Conservation (phyloP, 371 early-diverging fungal genomes). For the Funneliformis caledonium region DNA sequence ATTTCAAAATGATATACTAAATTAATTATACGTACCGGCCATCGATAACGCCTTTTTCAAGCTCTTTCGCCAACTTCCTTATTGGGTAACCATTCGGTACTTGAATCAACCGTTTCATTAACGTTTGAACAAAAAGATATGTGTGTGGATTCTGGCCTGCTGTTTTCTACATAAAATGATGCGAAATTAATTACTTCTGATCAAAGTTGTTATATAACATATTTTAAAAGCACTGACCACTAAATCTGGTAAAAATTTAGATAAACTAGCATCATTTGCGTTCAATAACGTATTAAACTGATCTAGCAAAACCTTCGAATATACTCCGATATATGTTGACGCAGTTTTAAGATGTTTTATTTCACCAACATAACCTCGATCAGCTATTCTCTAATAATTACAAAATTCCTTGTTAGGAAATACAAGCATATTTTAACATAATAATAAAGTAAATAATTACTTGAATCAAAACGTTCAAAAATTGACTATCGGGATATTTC, state of each 20-base stretch:
- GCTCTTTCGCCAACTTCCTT: conserved; percentile 23
- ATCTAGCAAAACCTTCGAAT: conserved; percentile 31
- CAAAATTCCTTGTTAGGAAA: neutral
- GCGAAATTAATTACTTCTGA: neutral
- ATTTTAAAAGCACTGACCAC: neutral
- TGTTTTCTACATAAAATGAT: conserved; percentile 12
- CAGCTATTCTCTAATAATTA: conserved; percentile 21
- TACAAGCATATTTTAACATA: neutral
- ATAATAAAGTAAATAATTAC: neutral
- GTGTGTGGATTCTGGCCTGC: conserved; percentile 16
- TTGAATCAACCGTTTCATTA: conserved; percentile 15
- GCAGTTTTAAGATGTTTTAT: conserved; percentile 29
- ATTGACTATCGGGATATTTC: conserved; percentile 29
- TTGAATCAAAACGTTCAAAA: conserved; percentile 29
- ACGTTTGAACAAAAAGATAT: conserved; percentile 31
- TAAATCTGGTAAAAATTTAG: conserved; percentile 20
- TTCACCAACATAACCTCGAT: conserved; percentile 11
- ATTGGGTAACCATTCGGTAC: conserved; percentile 23
- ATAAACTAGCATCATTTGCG: conserved; percentile 8
- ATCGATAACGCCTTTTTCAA: conserved; percentile 26
- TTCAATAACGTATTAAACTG: conserved; percentile 17
- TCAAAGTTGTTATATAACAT: neutral
- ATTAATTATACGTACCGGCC: neutral
- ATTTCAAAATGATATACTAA: neutral
- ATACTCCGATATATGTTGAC: conserved; percentile 13